Base-by-base conservation (phyloP, 352 stramenopile species). In the Peronospora belbahrii region DNA sequence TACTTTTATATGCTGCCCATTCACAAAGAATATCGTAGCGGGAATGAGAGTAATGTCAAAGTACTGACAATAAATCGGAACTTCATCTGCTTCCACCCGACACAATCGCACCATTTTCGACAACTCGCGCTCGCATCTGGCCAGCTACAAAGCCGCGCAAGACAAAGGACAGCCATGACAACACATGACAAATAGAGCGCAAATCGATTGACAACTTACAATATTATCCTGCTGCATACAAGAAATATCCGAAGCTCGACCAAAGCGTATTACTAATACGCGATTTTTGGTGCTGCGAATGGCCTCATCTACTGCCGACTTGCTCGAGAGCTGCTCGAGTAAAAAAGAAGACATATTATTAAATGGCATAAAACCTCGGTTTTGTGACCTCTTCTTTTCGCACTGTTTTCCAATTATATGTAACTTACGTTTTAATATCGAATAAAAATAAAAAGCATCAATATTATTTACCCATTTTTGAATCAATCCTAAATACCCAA, bases 1-100 rank as follows among this genome's bases (percentile, higher is more conserved):
- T 40, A 94, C 79, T 69, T 94, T 94, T 56, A 92, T 94, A 66
- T 94, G 83, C 47, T 87, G 79, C 2, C 70, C 75, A 50, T 94
- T 94, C 54, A 89, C 82, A 44, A 92, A 94, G 60, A 94, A 94
- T 35, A 94, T 62, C 0, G 77, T 94, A 23, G 80, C 80, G 2
- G 83, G 83, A 36, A 94, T 81, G 17, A 94, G 65, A n/a, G 77
- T 74, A 23, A 94, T 88, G 48, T 94, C 83, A 56, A 94, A 90
- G 57, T 94, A 94, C 56, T 94, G 79, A 32, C 70, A 83, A 57
- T 94, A 94, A 30, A 94, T 72, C 10, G 80, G 73, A 22, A 86
- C 43, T 14, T 65, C 36, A 10, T 92, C 80, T 19, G 72, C 76
- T 51, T 94, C 83, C 20, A 92, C 65, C 2, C 85, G 44, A 53